Evolutionary conservation across 495 filamentous ascomycete genomes (phyloP), one percentile per base, ranked within the genome.

Genomic region (Elasticomyces elasticus): DNA sequence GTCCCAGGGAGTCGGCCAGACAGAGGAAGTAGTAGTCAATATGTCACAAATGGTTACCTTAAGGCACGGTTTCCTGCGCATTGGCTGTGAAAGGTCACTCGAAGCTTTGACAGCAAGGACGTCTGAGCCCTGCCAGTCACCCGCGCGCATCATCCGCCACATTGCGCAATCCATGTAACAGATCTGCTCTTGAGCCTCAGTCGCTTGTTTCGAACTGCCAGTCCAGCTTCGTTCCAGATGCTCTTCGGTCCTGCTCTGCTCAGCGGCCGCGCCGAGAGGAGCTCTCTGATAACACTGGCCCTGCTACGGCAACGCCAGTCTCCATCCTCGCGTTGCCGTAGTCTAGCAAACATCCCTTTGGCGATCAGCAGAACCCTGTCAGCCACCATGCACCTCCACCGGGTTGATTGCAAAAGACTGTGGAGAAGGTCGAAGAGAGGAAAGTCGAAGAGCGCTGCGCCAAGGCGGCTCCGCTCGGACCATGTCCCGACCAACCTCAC

Each of bases 331-430:
- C 42, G 46, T 49, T 25, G 23, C 27, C 30, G 46, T n/a, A 5
- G 48, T 51, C 26, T 6, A 22, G 5, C 50, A 33, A 15, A 30
- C 50, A 52, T 47, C 51, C 51, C 41, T 54, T 54, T 22, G 41
- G 51, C 51, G 51, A 48, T 47, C 17, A 43, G 6, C 26, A 20
- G 17, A 53, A 2, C 50, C 50, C 38, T 53, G 50, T 27, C 38
- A 51, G 49, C 49, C 49, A 51, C 49, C 49, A 51, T 51, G 49
- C 49, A 51, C 33, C 49, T 40, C 13, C 49, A 51, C 30, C 49
- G 49, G 49, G 28, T 51, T 40, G 47, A 13, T 28, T 50, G 13
- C 6, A 15, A 22, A 26, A 13, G 20, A 40, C 10, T 27, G 50
- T 52, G 35, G 50, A 42, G 40, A 48, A 48, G 19, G 31, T 28